Evolutionary conservation across 306 rosid species (phyloP), one percentile per base, ranked within the genome.

Genomic region (Macrotyloma uniflorum): DNA sequence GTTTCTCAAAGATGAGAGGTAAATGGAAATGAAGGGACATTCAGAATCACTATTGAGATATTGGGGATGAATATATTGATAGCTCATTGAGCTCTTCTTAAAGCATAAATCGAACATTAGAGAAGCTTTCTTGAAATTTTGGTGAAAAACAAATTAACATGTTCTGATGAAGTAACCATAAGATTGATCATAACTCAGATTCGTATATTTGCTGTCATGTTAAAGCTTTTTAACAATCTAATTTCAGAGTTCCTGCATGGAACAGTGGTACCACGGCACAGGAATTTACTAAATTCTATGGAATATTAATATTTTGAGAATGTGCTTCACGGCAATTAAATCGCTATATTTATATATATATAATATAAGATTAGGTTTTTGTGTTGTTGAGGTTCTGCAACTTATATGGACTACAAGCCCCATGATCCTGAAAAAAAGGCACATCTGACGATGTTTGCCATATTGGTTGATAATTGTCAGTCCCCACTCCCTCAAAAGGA

Each of bases 401-500:
- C 10, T 65, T 33, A 83, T 45, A 76, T 40, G 63, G 85, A 78
- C 51, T 66, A 57, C 28, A 69, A 45, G 59, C 78, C 75, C 72
- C 78, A 81, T 78, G 62, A 75, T 63, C 63, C 76, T 67, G 57
- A 66, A 81, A 68, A 73, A 46, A 66, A 66, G 82, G 75, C 49
- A 70, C 82, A 77, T 24, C 26, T 42, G 64, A 46, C 46, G 79
- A 18, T 40, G 67, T 54, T 80, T 76, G 79, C 75, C 72, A 70
- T 67, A 70, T 49, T 40, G 63, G 54, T 72, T 80, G 68, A 49
- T 59, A 70, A 58, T 43, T 74, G 70, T 33, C 59, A 55, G 26
- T 69, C 30, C 32, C 75, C 72, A 65, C 45, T 79, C 50, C 62
- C 83, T 79, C 68, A 79, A 84, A 86, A 71, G 82, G 75, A 84